Conservation (phyloP, 2,329 filamentous ascomycete species). For the Nannizzia gypsea region DNA sequence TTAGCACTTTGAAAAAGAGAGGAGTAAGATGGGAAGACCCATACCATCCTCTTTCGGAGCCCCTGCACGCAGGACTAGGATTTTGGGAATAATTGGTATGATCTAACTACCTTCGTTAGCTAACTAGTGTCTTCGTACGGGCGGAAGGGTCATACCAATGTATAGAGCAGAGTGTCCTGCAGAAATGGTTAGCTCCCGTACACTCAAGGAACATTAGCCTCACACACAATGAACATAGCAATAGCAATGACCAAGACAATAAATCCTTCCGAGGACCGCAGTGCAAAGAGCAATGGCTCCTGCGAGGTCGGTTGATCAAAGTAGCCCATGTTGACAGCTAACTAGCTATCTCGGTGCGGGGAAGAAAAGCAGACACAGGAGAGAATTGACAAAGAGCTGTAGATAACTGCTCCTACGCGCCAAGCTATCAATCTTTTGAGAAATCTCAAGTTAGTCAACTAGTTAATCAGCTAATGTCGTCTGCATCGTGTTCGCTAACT, state of each 20-base stretch:
- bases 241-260: not conserved
- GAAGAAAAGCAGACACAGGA: too few species aligned
- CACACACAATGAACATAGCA: not conserved
- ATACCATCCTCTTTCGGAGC: not conserved
- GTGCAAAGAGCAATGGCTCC: not conserved
- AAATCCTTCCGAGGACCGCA: not conserved
- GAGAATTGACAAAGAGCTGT: too few species aligned
- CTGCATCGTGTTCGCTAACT: too few species aligned
- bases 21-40: not conserved
- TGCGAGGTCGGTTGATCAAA: too few species aligned
- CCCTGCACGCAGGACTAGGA: not conserved
- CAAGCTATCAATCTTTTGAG: too few species aligned
- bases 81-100: not conserved
- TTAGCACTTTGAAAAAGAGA: not conserved
- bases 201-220: too few species aligned
- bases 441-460: too few species aligned
- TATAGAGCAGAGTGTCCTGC: not conserved
- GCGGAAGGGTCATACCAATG: not conserved
- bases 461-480: too few species aligned
- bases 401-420: too few species aligned
- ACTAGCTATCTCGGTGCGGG: too few species aligned
- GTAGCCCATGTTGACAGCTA: too few species aligned
- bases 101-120: not conserved
- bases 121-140: not conserved
- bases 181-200: not conserved